These are phyloP conservation scores for Fusarium luffae DNA, from an alignment of 2,329 filamentous ascomycete genomes.

Conservation along the genomic window DNA sequence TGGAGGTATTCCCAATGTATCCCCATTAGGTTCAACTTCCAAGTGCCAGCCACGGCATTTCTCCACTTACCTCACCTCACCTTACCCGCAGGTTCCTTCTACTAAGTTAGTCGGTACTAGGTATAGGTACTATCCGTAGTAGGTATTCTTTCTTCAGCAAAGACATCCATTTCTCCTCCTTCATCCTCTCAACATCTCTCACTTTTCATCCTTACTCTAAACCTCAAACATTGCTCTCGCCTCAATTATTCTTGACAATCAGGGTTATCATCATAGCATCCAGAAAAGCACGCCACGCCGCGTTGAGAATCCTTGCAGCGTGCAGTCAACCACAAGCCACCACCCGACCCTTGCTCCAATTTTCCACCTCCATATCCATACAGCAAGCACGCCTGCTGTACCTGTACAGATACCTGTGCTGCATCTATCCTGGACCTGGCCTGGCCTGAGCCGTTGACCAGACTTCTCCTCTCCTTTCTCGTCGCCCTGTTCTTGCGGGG, in stretches of 20 bases:
- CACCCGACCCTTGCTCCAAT: conserved; percentile 43
- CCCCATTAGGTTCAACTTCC: neutral
- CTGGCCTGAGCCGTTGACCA: conserved; percentile 34
- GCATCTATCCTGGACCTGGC: conserved; percentile 21
- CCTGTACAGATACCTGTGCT: conserved; percentile 14
- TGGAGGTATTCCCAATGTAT: conserved; percentile 15
- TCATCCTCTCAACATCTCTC: conserved; percentile 7
- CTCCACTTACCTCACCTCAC: conserved; percentile 24
- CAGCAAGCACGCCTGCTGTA: conserved; percentile 1
- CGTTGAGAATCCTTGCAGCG: conserved; percentile 39
- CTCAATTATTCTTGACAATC: conserved; percentile 29
- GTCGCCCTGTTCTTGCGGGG: conserved; percentile 45
- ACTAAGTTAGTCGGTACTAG: neutral
- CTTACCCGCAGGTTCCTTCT: neutral
- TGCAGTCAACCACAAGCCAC: conserved; percentile 41
- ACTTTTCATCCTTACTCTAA: neutral
- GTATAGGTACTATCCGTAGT: neutral
- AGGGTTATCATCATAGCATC: conserved; percentile 25
- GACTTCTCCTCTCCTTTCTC: conserved; percentile 45
- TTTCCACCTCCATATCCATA: conserved; percentile 39
- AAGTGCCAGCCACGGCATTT: conserved; percentile 19
- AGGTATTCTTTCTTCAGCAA: conserved; percentile 6
- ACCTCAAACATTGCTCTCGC: neutral
- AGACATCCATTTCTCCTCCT: conserved; percentile 8
- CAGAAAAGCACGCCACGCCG: conserved; percentile 45